Base-by-base conservation (phyloP, 2,329 filamentous ascomycete species). In the Pseudogymnoascus sp. region DNA sequence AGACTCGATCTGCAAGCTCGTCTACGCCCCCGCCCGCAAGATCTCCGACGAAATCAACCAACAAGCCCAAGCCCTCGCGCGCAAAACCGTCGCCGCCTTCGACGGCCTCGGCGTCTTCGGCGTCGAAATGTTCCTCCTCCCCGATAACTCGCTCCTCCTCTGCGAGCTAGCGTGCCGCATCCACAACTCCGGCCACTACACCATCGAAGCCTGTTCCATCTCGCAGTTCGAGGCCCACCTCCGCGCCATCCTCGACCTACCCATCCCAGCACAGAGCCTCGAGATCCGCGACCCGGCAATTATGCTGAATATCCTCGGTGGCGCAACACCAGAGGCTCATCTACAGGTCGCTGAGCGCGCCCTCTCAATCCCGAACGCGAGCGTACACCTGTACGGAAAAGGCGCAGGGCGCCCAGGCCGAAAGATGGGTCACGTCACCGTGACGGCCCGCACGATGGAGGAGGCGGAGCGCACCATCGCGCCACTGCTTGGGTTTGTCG, bases 121-220 rank as follows among this genome's bases (percentile, higher is more conserved):
- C 0, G 93, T 97, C 0, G 94, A 99, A 77, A 90, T 97, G 86
- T 99, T 99, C 76, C 77, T 97, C 3, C 82, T 92, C 10, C 78
- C 86, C 59, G 85, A 94, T 69, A 85, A 81, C 64, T 78, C 79
- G 1, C 80, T 96, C 1, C 77, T 94, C 63, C 82, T 96, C 69
- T 44, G 59, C 75, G 92, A 96, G 76, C 88, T 95, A 66, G 91
- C 91, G 0, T 91, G 90, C 11, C 82, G 91, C 40, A 84, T 85
- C 60, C 92, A 97, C 77, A 97, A 97, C 78, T 95, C 91, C 0
- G 94, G 94, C 0, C 94, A 97, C 76, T 93, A 92, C 76, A 96
- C 90, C 2, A 97, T 97, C 67, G 93, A 99, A 77, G 90, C 91
- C 3, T 91, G 94, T 59, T 84, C 93, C 65, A 81, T 87, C 77